Percentiles rank a stretch among this genome's conserved stretches.
phyloP scores from a whole-genome alignment of 306 rosid species.

The Lablab purpureus region DNA sequence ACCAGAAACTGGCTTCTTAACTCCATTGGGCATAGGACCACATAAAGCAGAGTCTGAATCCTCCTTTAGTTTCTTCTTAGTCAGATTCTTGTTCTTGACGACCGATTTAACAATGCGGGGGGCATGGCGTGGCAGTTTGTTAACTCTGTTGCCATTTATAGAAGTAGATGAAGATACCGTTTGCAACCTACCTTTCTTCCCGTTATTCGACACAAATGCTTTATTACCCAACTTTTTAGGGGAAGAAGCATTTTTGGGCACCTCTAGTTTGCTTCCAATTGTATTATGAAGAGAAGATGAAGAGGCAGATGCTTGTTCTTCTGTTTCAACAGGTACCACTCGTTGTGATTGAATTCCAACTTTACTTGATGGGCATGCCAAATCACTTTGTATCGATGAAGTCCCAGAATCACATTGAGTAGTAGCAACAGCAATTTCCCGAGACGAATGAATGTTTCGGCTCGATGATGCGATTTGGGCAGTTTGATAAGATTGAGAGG shows the following conservation, averaged over 20 bases:
- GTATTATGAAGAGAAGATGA: constrained; percentile 45
- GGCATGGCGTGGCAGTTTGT: constrained; percentile 64
- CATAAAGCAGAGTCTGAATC: constrained; percentile 59
- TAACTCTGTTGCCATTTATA: constrained; percentile 58
- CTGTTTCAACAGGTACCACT: constrained; percentile 48
- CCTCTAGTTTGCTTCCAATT: constrained; percentile 49
- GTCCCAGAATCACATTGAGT: constrained; percentile 36
- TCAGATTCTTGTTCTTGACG: constrained; percentile 69
- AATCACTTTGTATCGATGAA: constrained; percentile 45
- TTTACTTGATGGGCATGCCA: constrained; percentile 49
- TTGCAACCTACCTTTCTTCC: constrained; percentile 73
- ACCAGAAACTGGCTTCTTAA: constrained; percentile 54
- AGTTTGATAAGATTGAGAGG: constrained; percentile 52
- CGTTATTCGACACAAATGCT: constrained; percentile 54
- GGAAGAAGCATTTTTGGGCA: constrained; percentile 53
- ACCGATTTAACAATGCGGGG: constrained; percentile 68
- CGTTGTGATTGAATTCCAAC: constrained; percentile 55
- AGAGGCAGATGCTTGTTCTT: constrained; percentile 51
- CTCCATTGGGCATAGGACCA: constrained; percentile 57
- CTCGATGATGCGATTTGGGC: constrained; percentile 50
- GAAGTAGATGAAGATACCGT: constrained; percentile 62
- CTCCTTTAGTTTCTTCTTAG: constrained; percentile 78
- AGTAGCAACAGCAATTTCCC: constrained; percentile 48
- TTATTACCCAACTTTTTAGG: constrained; percentile 65
- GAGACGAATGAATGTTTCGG: constrained; percentile 57